Evolutionary conservation across 495 filamentous ascomycete species (phyloP).

Genomic region (Penicillium lividum): DNA sequence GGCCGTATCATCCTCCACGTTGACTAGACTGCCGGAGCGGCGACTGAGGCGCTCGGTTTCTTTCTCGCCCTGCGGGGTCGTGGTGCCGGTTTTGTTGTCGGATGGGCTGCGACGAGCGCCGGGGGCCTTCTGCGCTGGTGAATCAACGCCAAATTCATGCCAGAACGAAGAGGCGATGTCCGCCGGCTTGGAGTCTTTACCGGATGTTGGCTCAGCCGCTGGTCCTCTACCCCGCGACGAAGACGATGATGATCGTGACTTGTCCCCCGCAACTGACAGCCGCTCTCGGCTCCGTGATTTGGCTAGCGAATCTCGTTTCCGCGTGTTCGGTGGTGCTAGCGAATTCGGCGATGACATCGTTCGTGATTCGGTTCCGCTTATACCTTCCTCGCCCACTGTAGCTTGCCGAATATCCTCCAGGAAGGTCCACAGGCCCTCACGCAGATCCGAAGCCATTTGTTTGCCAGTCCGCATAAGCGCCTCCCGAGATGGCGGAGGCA

Average conservation of each 20-base stretch:
- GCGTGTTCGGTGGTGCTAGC: slow-evolving; percentile 23
- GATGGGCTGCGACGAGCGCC: slow-evolving; percentile 34
- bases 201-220: slow-evolving; percentile 41
- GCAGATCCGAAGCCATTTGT: slow-evolving; percentile 88
- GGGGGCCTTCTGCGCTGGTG: slow-evolving; percentile 47
- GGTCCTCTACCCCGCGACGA: slow-evolving; percentile 34
- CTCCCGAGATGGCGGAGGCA: slow-evolving; percentile 54
- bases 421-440: slow-evolving; percentile 93
- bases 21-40: slow-evolving; percentile 27
- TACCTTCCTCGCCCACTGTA: slow-evolving; percentile 88
- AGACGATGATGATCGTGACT: slow-evolving; percentile 40
- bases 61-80: slow-evolving; percentile 35
- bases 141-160: slow-evolving; percentile 58
- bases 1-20: slow-evolving; percentile 51
- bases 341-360: slow-evolving; percentile 33
- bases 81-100: slow-evolving; percentile 24
- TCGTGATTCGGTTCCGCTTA: slow-evolving; percentile 56
- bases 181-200: slow-evolving; percentile 50
- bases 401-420: slow-evolving; percentile 93
- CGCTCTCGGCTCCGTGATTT: slow-evolving; percentile 44
- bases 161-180: slow-evolving; percentile 52
- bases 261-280: slow-evolving; percentile 36
- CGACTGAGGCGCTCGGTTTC: slow-evolving; percentile 36
- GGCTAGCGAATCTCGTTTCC: slow-evolving; percentile 38
- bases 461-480: slow-evolving; percentile 67